Conservation (phyloP, 2,329 filamentous ascomycete genomes). For the Calonectria ilicicola region DNA sequence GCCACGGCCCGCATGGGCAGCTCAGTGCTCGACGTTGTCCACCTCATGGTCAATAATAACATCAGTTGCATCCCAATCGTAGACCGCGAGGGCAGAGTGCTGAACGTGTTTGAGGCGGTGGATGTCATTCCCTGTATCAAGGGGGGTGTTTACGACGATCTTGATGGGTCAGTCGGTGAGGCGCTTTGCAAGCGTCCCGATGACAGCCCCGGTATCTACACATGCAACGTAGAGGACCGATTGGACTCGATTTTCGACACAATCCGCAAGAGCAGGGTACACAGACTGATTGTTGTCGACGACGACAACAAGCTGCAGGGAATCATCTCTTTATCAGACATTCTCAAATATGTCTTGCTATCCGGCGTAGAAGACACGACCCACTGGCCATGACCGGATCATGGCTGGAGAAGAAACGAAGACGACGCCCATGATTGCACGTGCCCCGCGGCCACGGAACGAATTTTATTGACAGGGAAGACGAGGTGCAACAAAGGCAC, state of each 20-base stretch:
- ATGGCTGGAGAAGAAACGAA: constrained; percentile 16
- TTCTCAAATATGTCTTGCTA: constrained; percentile 92
- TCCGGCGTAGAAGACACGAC: constrained; percentile 74
- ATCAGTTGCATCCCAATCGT: constrained; percentile 96
- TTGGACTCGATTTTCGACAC: constrained; percentile 98
- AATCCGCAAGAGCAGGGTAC: constrained; percentile 92
- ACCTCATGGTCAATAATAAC: constrained; percentile 90
- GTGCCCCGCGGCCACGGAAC: constrained; percentile 30
- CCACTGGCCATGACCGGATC: constrained; percentile 32
- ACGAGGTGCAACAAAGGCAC: constrained; percentile 20
- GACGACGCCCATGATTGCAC: constrained; percentile 40
- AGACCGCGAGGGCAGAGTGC: constrained; percentile 79
- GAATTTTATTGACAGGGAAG: constrained; percentile 6
- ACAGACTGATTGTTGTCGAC: constrained; percentile 92
- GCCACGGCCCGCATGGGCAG: constrained; percentile 89
- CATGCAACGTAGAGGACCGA: constrained; percentile 90
- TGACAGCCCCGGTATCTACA: constrained; percentile 97
- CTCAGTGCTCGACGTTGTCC: constrained; percentile 93
- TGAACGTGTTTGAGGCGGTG: constrained; percentile 98
- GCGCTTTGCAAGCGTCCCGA: constrained; percentile 88
- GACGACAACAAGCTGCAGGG: constrained; percentile 88
- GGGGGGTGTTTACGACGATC: constrained; percentile 90
- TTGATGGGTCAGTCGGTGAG: constrained; percentile 88
- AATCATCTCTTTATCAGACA: constrained; percentile 93
- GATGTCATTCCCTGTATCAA: constrained; percentile 98